phyloP scores from a whole-genome alignment of 148 eudicot genomes.

The Limonium bicolor region DNA sequence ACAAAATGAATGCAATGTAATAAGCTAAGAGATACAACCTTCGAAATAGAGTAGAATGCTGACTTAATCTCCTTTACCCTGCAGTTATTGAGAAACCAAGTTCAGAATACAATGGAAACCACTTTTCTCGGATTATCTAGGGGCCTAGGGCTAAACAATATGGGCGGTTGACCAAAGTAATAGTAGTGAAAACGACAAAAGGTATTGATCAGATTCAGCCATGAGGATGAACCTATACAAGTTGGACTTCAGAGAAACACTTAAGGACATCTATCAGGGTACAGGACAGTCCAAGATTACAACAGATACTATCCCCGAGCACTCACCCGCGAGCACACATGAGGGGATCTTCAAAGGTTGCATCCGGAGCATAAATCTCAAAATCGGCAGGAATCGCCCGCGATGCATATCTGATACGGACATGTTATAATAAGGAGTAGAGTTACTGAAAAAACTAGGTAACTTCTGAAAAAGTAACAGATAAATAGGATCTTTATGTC shows the following conservation, averaged over 20 bases:
- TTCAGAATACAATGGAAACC: background rate
- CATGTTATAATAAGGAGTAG: too few relatives aligned
- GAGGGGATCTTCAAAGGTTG: conserved; percentile 6
- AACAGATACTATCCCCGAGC: background rate
- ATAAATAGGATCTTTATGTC: too few relatives aligned
- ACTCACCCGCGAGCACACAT: conserved; percentile 5
- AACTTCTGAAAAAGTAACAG: too few relatives aligned
- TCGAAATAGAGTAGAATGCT: conserved; percentile 63
- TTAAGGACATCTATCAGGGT: background rate
- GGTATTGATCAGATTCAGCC: background rate
- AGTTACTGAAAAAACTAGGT: too few relatives aligned
- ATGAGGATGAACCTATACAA: background rate
- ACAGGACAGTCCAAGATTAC: background rate
- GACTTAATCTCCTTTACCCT: conserved; percentile 89
- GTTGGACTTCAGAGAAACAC: background rate
- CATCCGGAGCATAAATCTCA: conserved; percentile 1
- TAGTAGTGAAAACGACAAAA: background rate
- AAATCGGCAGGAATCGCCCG: conserved; percentile 1
- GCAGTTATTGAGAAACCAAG: conserved; percentile 13
- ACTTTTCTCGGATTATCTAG: too few relatives aligned
- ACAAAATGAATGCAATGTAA: background rate
- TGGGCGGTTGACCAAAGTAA: too few relatives aligned
- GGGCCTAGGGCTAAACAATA: too few relatives aligned
- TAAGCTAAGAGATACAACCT: conserved; percentile 20
- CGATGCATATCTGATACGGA: conserved; percentile 1